Base-by-base conservation (phyloP, 345 rosid species). In the Eutrema japonicum region DNA sequence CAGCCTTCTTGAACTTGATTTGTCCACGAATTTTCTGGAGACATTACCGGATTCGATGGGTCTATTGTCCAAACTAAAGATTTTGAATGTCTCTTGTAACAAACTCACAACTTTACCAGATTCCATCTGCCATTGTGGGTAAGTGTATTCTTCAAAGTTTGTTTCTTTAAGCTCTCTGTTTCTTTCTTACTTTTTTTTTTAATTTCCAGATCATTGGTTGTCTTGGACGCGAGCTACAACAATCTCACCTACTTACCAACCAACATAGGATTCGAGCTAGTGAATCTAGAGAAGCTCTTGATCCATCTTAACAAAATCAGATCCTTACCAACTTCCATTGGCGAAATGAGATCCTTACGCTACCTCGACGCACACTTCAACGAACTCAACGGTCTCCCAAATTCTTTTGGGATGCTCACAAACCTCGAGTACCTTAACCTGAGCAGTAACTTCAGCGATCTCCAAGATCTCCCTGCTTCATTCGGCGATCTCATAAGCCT, bases 11-110 rank as follows among this genome's bases (percentile, higher is more conserved):
- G 94, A 88, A 79, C 91, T 95, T 53, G 81, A 85, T 64, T 78
- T 85, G 56, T 81, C 91, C 65, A 90, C 99, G 11, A 95, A 95
- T 82, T 84, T 87, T 33, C 70, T 95, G 53, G 85, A 78, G 77
- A 77, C 79, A 2, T 81, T 95, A 35, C 99, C 99, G 2, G 96
- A 92, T 78, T 95, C 99, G 1, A 81, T 95, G 57, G 98, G 97
- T 40, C 78, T 89, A 76, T 68, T 95, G 52, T 64, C 75, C 0
- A 90, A 87, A 54, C 66, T 92, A 83, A 95, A 90, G 78, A 72
- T 83, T 55, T 77, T 95, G 48, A 70, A 92, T 63, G 91, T 80
- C 52, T 88, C 96, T 2, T 78, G 88, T 79, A 95, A 92, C 80
- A 92, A 92, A 81, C 86, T 95, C 47, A 79, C 71, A 56, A 68